phyloP scores from a whole-genome alignment of 805 yeast genomes.

The Candida ulmi region DNA sequence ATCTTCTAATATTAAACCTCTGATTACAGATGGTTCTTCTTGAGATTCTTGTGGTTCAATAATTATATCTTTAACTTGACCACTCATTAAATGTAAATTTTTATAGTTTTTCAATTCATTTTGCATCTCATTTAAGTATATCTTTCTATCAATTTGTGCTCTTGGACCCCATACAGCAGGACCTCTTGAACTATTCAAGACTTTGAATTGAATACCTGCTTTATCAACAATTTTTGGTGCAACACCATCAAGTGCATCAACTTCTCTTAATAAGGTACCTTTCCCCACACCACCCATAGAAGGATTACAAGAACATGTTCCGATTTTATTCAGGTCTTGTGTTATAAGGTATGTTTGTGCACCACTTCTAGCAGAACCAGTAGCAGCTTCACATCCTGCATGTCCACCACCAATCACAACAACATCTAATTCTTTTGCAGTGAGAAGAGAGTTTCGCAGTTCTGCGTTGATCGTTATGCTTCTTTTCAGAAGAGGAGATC shows the following conservation, averaged over 20 bases:
- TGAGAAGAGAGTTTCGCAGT: constrained; percentile 8
- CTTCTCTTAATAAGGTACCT: constrained; percentile 86
- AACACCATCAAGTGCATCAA: constrained; percentile 95
- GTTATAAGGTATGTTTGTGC: constrained; percentile 67
- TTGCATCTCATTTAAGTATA: constrained; percentile 81
- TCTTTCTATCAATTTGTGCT: constrained; percentile 86
- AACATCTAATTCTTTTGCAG: constrained; percentile 44
- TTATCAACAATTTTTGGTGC: constrained; percentile 80
- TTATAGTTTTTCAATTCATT: constrained; percentile 46
- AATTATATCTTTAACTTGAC: constrained; percentile 80
- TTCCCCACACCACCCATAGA: constrained; percentile 98
- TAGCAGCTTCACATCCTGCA: constrained; percentile 97
- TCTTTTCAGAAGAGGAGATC: neutral
- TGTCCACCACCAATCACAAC: constrained; percentile 97
- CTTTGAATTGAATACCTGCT: constrained; percentile 90
- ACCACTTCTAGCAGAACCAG: constrained; percentile 88
- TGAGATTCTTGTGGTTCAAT: constrained; percentile 37
- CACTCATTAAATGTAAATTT: constrained; percentile 54
- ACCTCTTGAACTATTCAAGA: constrained; percentile 81
- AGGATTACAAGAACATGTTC: constrained; percentile 96
- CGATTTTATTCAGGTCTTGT: constrained; percentile 69
- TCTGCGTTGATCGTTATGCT: constrained; percentile 19
- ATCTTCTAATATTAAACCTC: constrained; percentile 69
- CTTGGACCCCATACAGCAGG: constrained; percentile 99
- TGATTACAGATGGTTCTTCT: constrained; percentile 31